Evolutionary conservation across 257 asterid genomes (phyloP).

Genomic region (Lavandula angustifolia): DNA sequence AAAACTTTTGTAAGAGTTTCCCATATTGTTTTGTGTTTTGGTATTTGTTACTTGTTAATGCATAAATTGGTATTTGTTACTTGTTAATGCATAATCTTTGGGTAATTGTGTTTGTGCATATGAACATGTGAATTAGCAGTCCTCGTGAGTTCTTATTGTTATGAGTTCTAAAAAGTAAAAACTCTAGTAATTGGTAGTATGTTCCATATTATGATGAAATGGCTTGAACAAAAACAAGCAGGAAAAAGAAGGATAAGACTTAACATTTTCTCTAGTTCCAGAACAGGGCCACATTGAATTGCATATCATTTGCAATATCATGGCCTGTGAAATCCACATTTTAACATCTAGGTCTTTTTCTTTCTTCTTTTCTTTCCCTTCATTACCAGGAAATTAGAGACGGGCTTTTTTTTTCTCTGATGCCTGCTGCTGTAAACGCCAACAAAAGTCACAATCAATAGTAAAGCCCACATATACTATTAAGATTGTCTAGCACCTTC

Average conservation of each 20-base stretch:
- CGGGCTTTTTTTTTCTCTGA: slow-evolving; percentile 27
- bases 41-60: no score
- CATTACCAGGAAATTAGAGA: slow-evolving; percentile 3
- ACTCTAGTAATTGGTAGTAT: no score
- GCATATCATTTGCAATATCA: no score
- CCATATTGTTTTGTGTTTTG: no score
- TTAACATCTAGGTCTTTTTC: neutral
- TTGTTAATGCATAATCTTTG: neutral
- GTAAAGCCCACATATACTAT: slow-evolving; percentile 22
- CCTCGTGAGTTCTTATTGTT: neutral
- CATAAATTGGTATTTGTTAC: no score
- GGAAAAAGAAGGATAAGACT: no score
- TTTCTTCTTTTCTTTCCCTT: neutral
- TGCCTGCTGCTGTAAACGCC: slow-evolving; percentile 35
- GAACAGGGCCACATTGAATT: no score
- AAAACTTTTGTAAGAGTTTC: no score
- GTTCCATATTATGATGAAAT: no score
- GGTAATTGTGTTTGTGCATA: neutral
- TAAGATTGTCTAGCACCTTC: slow-evolving; percentile 28
- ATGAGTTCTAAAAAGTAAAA: neutral
- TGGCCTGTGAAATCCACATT: slow-evolving; percentile 15
- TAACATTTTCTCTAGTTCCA: no score
- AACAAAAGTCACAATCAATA: slow-evolving; percentile 18
- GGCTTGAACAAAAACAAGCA: no score
- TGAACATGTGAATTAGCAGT: no score